Conservation (phyloP, 169 alveolate species). For the Cryptosporidium ryanae region DNA sequence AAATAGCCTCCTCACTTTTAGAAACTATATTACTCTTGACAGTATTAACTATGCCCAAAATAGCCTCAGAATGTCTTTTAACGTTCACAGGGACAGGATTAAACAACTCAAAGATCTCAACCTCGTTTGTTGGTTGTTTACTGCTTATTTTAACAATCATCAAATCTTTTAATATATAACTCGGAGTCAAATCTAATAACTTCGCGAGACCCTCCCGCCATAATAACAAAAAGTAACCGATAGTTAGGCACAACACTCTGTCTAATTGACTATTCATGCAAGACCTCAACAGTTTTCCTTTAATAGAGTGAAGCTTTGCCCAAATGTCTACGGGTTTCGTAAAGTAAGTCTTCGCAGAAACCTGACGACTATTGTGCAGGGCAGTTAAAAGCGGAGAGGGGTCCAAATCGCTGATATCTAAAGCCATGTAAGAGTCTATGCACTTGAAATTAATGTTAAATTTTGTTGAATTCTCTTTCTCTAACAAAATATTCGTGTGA, state of each 20-base stretch:
- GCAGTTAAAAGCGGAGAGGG: conserved; percentile 59
- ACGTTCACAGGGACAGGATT: conserved; percentile 26
- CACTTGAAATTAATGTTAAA: neutral
- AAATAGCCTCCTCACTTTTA: conserved; percentile 31
- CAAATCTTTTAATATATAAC: conserved; percentile 48
- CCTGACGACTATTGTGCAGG: conserved; percentile 48
- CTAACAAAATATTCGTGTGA: neutral
- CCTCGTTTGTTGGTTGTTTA: conserved; percentile 40
- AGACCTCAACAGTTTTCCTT: neutral
- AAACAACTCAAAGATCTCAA: conserved; percentile 9
- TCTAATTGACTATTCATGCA: conserved; percentile 25
- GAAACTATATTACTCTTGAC: conserved; percentile 19
- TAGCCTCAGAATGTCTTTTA: conserved; percentile 38
- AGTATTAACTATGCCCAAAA: conserved; percentile 3
- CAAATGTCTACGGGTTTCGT: conserved; percentile 56
- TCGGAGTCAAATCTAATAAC: conserved; percentile 30
- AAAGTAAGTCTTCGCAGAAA: conserved; percentile 33
- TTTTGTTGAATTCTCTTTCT: neutral
- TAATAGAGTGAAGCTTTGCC: conserved; percentile 10
- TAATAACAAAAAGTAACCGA: conserved; percentile 11
- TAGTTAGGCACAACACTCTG: conserved; percentile 6
- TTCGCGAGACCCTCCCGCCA: conserved; percentile 65
- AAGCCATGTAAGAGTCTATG: neutral
- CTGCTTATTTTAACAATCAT: conserved; percentile 8
- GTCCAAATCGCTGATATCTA: neutral